Evolutionary conservation across 768 basidiomycete species (phyloP), one percentile per base, ranked within the genome.

Genomic region (Leucogyrophana mollusca): DNA sequence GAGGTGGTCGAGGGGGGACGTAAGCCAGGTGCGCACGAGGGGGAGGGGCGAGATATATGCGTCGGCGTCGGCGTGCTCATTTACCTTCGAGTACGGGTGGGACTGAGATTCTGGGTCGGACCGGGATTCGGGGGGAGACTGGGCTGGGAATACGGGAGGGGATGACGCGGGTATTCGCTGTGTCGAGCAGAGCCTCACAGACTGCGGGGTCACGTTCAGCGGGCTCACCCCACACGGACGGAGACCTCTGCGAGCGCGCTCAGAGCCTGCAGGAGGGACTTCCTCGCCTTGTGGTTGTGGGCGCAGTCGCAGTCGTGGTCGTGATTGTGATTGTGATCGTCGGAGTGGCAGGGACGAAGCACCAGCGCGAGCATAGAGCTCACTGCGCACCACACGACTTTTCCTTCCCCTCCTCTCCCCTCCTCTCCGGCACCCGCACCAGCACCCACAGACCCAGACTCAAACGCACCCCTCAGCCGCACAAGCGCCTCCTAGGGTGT

Each of bases 1-100:
- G 7, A 97, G 78, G 53, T 93, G 85, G 54, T 90, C 78, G 4
- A 96, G 60, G 0, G 92, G 81, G 0, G 72, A 63, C 34, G 87
- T 71, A 4, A 78, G 60, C 88, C 92, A 95, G 58, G 90, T 85
- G 7, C 66, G 66, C 2, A 67, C 45, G 16, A 79, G 67, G 21
- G 79, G 82, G 40, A 81, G 72, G 0, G 73, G 76, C 40, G 67
- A 1, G 62, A 57, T 62, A 9, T 55, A 34, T 47, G 9, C 62
- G 51, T 9, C 51, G 45, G 3, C 27, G 50, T 49, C 4, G 56
- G 56, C 9, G 25, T 30, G 27, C 6, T 30, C 27, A 30, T 30
- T 13, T 6, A 13, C 6, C 6, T 30, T 6, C 27, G 27, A 30
- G 27, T 30, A 13, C 27, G 7, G 7, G 27, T 30, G 27, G 45